Conservation (phyloP, 2,329 filamentous ascomycete genomes). For the Aureobasidium sp. region DNA sequence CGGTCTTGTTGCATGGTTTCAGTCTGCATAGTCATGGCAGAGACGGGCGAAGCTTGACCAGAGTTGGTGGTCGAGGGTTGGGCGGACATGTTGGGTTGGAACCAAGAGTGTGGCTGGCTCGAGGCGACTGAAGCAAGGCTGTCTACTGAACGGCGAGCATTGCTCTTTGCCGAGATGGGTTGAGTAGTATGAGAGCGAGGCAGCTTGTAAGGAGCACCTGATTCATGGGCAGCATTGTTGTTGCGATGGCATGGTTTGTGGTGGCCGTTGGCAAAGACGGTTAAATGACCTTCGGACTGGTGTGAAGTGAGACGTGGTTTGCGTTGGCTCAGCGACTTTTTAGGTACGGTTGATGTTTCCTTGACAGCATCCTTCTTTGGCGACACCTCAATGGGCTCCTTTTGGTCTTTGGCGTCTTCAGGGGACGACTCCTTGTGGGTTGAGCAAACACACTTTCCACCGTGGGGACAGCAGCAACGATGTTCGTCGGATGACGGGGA, state of each 20-base stretch:
- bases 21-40: not conserved
- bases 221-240: slow-evolving; percentile 55
- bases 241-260: slow-evolving; percentile 57
- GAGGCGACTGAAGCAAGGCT: slow-evolving; percentile 32
- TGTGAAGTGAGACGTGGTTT: slow-evolving; percentile 50
- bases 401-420: slow-evolving; percentile 17
- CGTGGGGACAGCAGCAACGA: slow-evolving; percentile 47
- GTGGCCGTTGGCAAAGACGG: slow-evolving; percentile 54
- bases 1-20: slow-evolving; percentile 1
- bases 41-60: slow-evolving; percentile 8
- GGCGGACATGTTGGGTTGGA: not conserved
- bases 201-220: slow-evolving; percentile 54
- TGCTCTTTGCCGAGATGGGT: slow-evolving; percentile 33
- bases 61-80: not conserved
- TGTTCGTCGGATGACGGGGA: slow-evolving; percentile 27
- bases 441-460: slow-evolving; percentile 52
- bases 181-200: slow-evolving; percentile 45
- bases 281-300: slow-evolving; percentile 51
- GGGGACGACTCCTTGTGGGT: slow-evolving; percentile 38
- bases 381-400: slow-evolving; percentile 12
- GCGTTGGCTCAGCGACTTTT: slow-evolving; percentile 18
- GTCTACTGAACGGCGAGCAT: slow-evolving; percentile 44
- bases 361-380: slow-evolving; percentile 44
- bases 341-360: slow-evolving; percentile 14
- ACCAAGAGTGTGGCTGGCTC: not conserved